These are phyloP conservation scores for Myxozyma neglecta DNA, from an alignment of 805 yeast genomes.

Conservation along the genomic window DNA sequence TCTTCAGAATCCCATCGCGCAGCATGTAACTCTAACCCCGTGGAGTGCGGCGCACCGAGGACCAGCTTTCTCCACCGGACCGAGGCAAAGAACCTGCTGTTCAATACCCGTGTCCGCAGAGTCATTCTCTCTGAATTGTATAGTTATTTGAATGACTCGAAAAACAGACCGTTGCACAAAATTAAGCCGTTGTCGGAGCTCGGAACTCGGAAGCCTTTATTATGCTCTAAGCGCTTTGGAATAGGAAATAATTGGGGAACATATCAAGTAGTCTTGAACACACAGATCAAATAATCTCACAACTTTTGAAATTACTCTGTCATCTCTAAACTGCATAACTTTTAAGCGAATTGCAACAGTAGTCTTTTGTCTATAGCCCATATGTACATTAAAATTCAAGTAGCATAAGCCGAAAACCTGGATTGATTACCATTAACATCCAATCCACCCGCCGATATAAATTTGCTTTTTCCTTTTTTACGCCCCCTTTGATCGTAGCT, in stretches of 20 bases:
- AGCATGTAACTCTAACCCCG: not conserved
- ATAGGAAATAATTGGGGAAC: too few species aligned
- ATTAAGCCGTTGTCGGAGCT: too few species aligned
- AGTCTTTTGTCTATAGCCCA: not conserved
- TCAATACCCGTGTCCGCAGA: not conserved
- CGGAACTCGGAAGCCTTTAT: too few species aligned
- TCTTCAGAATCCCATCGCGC: not conserved
- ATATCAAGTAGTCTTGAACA: too few species aligned
- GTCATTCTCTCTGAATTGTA: not conserved
- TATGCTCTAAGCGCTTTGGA: too few species aligned
- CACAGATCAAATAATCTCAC: too few species aligned
- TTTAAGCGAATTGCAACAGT: not conserved
- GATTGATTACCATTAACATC: not conserved
- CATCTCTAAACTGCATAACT: too few species aligned
- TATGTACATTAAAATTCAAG: not conserved
- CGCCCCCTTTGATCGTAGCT: not conserved
- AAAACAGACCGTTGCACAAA: too few species aligned
- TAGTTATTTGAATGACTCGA: too few species aligned
- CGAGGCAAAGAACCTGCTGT: not conserved
- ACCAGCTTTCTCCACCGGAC: constrained; percentile 2
- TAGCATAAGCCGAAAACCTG: not conserved
- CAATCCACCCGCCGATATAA: not conserved
- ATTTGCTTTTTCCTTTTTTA: not conserved
- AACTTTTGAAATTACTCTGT: too few species aligned
- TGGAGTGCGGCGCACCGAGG: not conserved